Evolutionary conservation across 805 yeast genomes (phyloP).

Genomic region (Peterozyma toletana): DNA sequence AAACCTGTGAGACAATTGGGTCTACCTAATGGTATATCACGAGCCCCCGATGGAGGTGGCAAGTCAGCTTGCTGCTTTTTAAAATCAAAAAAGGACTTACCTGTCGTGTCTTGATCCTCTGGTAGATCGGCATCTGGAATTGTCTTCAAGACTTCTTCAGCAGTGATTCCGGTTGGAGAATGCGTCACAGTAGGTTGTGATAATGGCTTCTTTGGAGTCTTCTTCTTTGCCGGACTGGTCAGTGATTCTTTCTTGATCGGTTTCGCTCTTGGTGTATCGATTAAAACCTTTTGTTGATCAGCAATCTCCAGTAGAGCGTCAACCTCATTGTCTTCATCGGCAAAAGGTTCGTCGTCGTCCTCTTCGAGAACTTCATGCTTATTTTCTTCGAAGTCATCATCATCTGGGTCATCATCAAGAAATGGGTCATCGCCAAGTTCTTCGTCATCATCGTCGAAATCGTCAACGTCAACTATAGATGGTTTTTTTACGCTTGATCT

Average conservation of each 20-base stretch:
- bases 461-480: conserved; percentile 5
- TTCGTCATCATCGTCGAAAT: conserved; percentile 6
- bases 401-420: conserved; percentile 18
- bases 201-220: conserved; percentile 2
- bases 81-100: conserved; percentile 50
- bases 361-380: conserved; percentile 12
- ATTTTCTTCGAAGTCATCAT: conserved; percentile 12
- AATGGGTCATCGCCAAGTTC: conserved; percentile 9
- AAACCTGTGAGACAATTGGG: conserved; percentile 84
- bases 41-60: conserved; percentile 25
- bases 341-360: conserved; percentile 4
- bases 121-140: conserved; percentile 75
- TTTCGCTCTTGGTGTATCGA: conserved; percentile 2
- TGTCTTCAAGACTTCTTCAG: conserved; percentile 47
- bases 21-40: conserved; percentile 70
- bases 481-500: conserved; percentile 2
- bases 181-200: conserved; percentile 1
- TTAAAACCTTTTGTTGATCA: background rate
- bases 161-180: conserved; percentile 21
- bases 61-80: conserved; percentile 35
- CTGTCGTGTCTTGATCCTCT: conserved; percentile 40
- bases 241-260: conserved; percentile 8
- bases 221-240: conserved; percentile 4
- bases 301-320: background rate
- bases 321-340: conserved; percentile 2